Base-by-base conservation (phyloP, 2,329 filamentous ascomycete species). In the Chaetothyriales sp. region DNA sequence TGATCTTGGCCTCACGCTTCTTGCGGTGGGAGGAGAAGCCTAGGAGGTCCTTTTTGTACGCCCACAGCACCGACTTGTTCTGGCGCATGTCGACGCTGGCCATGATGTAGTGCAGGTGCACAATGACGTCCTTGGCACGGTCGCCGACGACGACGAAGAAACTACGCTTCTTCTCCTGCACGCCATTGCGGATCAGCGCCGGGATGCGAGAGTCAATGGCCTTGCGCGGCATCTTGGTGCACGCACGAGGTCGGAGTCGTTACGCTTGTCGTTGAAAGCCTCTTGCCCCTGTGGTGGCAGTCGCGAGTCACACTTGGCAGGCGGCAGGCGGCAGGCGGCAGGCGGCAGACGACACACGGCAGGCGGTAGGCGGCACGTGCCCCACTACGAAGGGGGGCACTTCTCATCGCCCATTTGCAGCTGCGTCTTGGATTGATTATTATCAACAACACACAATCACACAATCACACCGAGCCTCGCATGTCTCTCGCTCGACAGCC, bases 141-240 rank as follows among this genome's bases (percentile, higher is more conserved):
- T 98, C 89, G 64, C 92, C 92, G 46, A 98, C 90, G 20, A 98
- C 83, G 53, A 98, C 87, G 70, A 98, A 94, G 75, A 98, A 95
- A 73, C 86, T 94, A 69, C 92, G 81, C 74, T 97, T 97, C 79
- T 95, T 95, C 69, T 95, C 89, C 69, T 77, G 87, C 56, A 89
- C 76, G 59, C 86, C 85, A 85, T 95, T 95, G 67, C 83, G 81
- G 65, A 95, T 90, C 62, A 95, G 81, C 68, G 89, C 83, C 55
- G 85, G 86, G 63, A 95, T 94, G 69, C 89, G 86, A 72, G 86
- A 85, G 70, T 95, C 89, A 65, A 87, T 89, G 48, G 70, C 70
- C 62, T 73, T 73, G 58, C 70, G 67, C 56, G 67, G 67, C 70
- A 69, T 70, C 44, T 57, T 15, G 33, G 33, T 40, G 15, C 33